Evolutionary conservation across 2,329 filamentous ascomycete genomes (phyloP), one percentile per base, ranked within the genome.

Genomic region (Fusarium nodosum): DNA sequence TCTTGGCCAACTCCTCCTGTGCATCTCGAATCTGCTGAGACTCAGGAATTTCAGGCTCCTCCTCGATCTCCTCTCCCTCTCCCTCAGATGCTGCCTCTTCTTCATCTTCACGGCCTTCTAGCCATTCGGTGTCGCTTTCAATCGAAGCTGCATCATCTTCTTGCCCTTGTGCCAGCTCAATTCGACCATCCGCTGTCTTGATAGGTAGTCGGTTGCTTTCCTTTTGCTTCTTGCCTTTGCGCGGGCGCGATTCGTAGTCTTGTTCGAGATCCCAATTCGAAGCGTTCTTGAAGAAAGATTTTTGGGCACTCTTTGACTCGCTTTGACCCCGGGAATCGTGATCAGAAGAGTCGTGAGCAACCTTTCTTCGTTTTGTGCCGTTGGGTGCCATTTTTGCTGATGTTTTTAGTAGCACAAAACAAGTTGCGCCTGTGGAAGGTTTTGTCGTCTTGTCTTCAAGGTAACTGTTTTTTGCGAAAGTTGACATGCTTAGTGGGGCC

Each of bases 201-300:
- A 97, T 93, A 1, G 94, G 94, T 36, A 99, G 84, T 73, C 91
- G 88, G 38, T 88, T 93, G 77, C 83, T 91, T 77, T 94, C 92
- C 66, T 85, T 86, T 73, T 89, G 87, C 78, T 93, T 93, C 79
- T 91, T 93, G 76, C 88, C 90, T 78, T 96, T 96, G 73, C 93
- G 87, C 47, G 92, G 90, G 72, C 89, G 89, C 65, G 87, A 87
- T 79, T 97, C 94, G 83, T 97, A 98, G 79, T 93, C 91, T 77
- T 97, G 92, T 82, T 97, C 96, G 50, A 97, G 86, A 76, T 97
- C 90, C 94, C 95, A 98, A 80, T 89, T 90, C 62, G 92, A 86
- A 8, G 92, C 93, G 75, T 88, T 90, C 74, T 88, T 88, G 81
- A 93, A 87, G 78, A 94, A 94, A 56, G 87, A 86, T 71, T 87